Evolutionary conservation across 1,139 yeast genomes (phyloP).

Genomic region (Martiniozyma asiatica): DNA sequence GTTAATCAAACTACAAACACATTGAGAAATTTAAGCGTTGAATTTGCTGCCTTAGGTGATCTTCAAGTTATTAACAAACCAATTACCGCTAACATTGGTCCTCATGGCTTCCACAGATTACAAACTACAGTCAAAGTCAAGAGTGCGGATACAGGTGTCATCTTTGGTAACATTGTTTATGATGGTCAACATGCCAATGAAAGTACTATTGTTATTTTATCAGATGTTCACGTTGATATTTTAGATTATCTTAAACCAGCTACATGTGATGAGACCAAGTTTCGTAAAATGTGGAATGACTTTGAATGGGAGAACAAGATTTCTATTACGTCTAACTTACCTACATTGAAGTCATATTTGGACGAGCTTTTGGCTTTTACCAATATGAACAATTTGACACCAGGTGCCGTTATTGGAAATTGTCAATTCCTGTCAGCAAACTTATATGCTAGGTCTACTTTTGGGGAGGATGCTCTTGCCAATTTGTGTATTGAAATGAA

Average conservation of each 20-base stretch:
- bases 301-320: conserved; percentile 99
- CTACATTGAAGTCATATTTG: conserved; percentile 67
- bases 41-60: conserved; percentile 94
- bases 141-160: conserved; percentile 94
- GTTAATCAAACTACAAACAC: conserved; percentile 93
- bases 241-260: conserved; percentile 98
- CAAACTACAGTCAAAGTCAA: conserved; percentile 89
- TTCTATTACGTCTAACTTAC: conserved; percentile 63
- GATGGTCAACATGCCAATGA: conserved; percentile 95
- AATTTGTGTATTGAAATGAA: conserved; percentile 86
- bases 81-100: conserved; percentile 84
- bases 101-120: conserved; percentile 88
- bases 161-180: conserved; percentile 92
- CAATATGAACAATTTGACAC: conserved; percentile 88
- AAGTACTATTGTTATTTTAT: conserved; percentile 78
- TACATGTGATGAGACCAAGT: conserved; percentile 71
- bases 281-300: conserved; percentile 98
- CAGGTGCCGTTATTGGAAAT: conserved; percentile 77
- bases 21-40: conserved; percentile 82
- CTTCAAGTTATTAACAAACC: conserved; percentile 91
- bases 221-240: conserved; percentile 91
- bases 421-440: conserved; percentile 93
- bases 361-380: conserved; percentile 72
- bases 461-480: conserved; percentile 97
- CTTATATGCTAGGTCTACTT: conserved; percentile 81